Base-by-base conservation (phyloP, 305 asterid species). In the Fraxinus velutina region DNA sequence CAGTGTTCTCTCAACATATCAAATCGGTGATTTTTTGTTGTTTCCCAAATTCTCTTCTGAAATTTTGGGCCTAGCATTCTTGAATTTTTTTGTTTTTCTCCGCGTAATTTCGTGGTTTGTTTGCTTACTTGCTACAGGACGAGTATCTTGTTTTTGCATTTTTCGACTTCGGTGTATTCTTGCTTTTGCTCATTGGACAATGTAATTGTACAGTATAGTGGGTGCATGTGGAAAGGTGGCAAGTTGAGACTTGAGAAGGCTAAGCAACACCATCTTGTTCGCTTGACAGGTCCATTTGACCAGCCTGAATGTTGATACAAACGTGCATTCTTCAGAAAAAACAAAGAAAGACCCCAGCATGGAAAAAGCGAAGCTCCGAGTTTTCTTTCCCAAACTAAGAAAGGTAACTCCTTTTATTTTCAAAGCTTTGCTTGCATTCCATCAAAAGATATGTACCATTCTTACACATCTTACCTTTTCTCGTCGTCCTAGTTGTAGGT, bases 171-270 rank as follows among this genome's bases (percentile, higher is more conserved):
- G 29, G 36, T 42, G 33, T 74, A 7, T 34, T 75, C 21, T 39
- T 42, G 17, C 6, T 2, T 42, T 24, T 19, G 75, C 80, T 24
- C 42, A 57, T 52, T 79, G 78, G 79, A 64, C 70, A 55, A 74
- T 73, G 64, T 8, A 9, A 75, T 52, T 77, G 71, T 88, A 78
- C 91, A 95, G 99, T 95, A 93, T 81, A 95, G 93, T 75, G 97
- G 98, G 57, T 95, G 99, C 87, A 82, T 85, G 92, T 95, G 98
- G 98, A 95, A 89, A 89, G 97, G 97, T 29, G 97, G 96, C 66
- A 92, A 84, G 68, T 97, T 93, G 85, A 92, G 88, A 82, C 92
- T 95, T 47, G 99, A 91, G 91, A 95, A 95, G 88, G 97, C 98
- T 79, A 92, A 79, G 88, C 96, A 95, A 84, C 88, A 91, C 79